Conservation (phyloP, 2,329 filamentous ascomycete genomes). For the Penicillium sp. region DNA sequence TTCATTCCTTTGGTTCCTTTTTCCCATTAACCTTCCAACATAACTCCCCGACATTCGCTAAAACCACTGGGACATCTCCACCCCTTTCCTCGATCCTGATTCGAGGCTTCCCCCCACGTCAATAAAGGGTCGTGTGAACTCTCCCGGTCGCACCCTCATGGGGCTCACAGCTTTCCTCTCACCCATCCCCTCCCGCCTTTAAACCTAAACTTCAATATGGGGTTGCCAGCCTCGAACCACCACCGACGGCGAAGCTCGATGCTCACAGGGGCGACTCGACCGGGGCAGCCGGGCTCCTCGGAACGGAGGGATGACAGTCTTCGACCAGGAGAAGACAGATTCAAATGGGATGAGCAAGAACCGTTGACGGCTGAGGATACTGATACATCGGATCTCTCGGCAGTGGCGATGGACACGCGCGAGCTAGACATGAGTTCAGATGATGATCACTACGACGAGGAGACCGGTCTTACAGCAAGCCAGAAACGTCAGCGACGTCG, state of each 20-base stretch:
- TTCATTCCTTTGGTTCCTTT: not conserved
- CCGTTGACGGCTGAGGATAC: conserved; percentile 35
- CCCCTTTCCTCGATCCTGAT: not conserved
- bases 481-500: conserved; percentile 66
- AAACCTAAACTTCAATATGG: conserved; percentile 29
- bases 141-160: conserved; percentile 19
- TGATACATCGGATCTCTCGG: conserved; percentile 43
- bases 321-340: conserved; percentile 25
- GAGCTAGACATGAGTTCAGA: conserved; percentile 64
- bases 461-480: conserved; percentile 76
- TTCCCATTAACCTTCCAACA: not conserved
- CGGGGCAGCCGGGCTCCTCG: conserved; percentile 39
- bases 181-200: conserved; percentile 10
- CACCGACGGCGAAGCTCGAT: conserved; percentile 42
- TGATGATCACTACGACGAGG: conserved; percentile 82
- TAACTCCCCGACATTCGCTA: conserved; percentile 6
- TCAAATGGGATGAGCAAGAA: conserved; percentile 35
- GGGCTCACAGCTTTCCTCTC: conserved; percentile 12
- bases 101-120: not conserved
- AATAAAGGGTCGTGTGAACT: conserved; percentile 16
- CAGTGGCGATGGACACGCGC: conserved; percentile 46
- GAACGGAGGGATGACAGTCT: conserved; percentile 38
- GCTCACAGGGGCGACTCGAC: conserved; percentile 49
- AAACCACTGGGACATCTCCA: not conserved
- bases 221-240: conserved; percentile 34